Percentiles rank a stretch among this genome's conserved stretches.
Conservation (phyloP, 495 filamentous ascomycete genomes). For the Talaromyces trachyspermus region DNA sequence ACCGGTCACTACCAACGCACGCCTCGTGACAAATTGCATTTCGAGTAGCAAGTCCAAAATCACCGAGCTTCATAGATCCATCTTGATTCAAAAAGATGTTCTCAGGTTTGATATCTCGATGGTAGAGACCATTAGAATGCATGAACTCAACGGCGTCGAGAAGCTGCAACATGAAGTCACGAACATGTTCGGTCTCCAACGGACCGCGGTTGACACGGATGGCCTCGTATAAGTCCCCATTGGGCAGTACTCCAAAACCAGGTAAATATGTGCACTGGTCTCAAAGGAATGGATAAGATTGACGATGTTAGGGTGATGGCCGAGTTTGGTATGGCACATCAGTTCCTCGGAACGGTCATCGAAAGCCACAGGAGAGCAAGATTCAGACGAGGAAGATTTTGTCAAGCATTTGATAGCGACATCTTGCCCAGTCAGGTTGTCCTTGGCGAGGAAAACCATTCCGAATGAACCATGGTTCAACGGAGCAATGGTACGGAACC, state of each 20-base stretch:
- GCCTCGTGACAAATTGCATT: slow-evolving; percentile 83
- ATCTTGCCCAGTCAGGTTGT: slow-evolving; percentile 61
- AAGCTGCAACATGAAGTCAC: slow-evolving; percentile 93
- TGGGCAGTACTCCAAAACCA: slow-evolving; percentile 93
- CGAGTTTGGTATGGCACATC: slow-evolving; percentile 68
- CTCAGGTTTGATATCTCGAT: slow-evolving; percentile 98
- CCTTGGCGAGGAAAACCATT: slow-evolving; percentile 90
- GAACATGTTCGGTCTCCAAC: slow-evolving; percentile 89
- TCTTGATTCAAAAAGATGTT: slow-evolving; percentile 90
- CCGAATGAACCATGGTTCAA: slow-evolving; percentile 98
- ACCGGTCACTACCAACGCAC: slow-evolving; percentile 92
- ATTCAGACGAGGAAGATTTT: slow-evolving; percentile 55
- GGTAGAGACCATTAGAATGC: slow-evolving; percentile 85
- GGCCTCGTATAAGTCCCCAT: slow-evolving; percentile 97
- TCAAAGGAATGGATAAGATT: slow-evolving; percentile 88
- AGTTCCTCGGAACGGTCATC: slow-evolving; percentile 88
- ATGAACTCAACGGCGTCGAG: slow-evolving; percentile 85
- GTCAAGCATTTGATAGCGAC: slow-evolving; percentile 94
- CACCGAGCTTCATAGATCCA: slow-evolving; percentile 90
- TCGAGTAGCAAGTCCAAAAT: slow-evolving; percentile 86
- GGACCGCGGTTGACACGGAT: slow-evolving; percentile 84
- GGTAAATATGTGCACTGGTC: slow-evolving; percentile 79
- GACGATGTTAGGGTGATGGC: slow-evolving; percentile 83
- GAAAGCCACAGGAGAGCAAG: slow-evolving; percentile 49
- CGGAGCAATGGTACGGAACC: slow-evolving; percentile 83